Evolutionary conservation across 2,329 filamentous ascomycete species (phyloP), one percentile per base, ranked within the genome.

Genomic region (Aspergillus pseudonomiae): DNA sequence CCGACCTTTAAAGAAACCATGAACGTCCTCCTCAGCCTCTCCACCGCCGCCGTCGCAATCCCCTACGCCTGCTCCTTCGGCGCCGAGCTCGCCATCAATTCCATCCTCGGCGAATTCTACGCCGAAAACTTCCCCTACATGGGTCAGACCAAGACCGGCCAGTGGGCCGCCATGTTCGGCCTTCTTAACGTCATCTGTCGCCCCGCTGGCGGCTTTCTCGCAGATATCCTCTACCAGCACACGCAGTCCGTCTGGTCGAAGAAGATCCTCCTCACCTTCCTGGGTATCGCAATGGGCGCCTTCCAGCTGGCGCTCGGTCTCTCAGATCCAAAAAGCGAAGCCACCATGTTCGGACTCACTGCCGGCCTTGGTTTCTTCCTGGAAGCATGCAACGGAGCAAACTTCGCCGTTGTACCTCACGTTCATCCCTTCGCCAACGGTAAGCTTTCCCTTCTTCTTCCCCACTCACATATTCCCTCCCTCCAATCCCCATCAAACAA

Each of bases 321-420:
- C n/a, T 74, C 84, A 0, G 81, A 95, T 75, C 85, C 91, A 0
- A 84, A 88, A 30, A 73, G 84, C 28, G 76, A 89, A 55, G 78
- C 84, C 7, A 88, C 86, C 3, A 89, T 96, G 84, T 88, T 95
- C 61, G 92, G 91, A 1, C 86, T 97, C 6, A 81, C 96, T 10
- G 89, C 89, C 1, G 85, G 92, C 11, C 85, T 93, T 80, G 92
- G 91, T 1, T 84, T 96, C 74, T 96, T 96, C 81, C 79, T 93
- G 50, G 92, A 96, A 76, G 92, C 91, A 2, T 89, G 89, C 48
- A 97, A 97, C 74, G 94, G 94, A 0, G 89, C 92, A 46, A 95
- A 92, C 79, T 97, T 95, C 77, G 88, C 92, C 0, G 84, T 97
- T 6, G 90, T 97, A 28, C 93, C 93, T 4, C 94, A 97, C 74